Evolutionary conservation across 345 rosid genomes (phyloP).

Genomic region (Iberis pinnata): DNA sequence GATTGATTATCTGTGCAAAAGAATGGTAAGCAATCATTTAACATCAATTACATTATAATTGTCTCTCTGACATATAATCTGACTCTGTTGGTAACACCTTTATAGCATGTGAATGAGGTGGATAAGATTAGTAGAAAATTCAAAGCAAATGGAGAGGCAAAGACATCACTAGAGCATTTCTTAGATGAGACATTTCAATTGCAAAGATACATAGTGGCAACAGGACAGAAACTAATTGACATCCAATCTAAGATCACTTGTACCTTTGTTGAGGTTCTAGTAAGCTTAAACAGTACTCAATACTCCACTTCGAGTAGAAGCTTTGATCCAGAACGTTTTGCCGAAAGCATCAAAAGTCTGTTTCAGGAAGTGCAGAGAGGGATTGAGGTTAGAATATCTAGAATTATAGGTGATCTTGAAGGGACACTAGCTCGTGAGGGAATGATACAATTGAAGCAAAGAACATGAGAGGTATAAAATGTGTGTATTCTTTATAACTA

Average conservation of each 20-base stretch:
- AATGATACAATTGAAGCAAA: conserved; percentile 51
- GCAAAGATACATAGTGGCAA: conserved; percentile 72
- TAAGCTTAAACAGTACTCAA: conserved; percentile 37
- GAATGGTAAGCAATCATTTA: conserved; percentile 53
- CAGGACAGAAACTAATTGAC: conserved; percentile 78
- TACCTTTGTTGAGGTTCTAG: conserved; percentile 41
- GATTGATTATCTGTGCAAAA: conserved; percentile 75
- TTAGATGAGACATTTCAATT: conserved; percentile 85
- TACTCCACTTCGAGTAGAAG: conserved; percentile 26
- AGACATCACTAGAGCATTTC: conserved; percentile 55
- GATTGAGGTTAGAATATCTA: conserved; percentile 78
- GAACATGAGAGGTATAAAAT: too few relatives aligned
- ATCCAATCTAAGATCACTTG: conserved; percentile 59
- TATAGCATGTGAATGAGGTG: conserved; percentile 50
- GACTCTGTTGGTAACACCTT: background rate
- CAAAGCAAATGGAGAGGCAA: too few relatives aligned
- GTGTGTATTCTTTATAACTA: too few relatives aligned
- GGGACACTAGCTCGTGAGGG: conserved; percentile 89
- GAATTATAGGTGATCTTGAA: conserved; percentile 79
- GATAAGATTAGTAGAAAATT: conserved; percentile 30
- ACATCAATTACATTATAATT: background rate
- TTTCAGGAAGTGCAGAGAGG: conserved; percentile 89
- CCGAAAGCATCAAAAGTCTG: conserved; percentile 50
- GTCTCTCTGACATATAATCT: conserved; percentile 16
- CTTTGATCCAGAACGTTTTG: conserved; percentile 60